phyloP scores from a whole-genome alignment of 2,329 filamentous ascomycete genomes.

The Beauveria sp. region DNA sequence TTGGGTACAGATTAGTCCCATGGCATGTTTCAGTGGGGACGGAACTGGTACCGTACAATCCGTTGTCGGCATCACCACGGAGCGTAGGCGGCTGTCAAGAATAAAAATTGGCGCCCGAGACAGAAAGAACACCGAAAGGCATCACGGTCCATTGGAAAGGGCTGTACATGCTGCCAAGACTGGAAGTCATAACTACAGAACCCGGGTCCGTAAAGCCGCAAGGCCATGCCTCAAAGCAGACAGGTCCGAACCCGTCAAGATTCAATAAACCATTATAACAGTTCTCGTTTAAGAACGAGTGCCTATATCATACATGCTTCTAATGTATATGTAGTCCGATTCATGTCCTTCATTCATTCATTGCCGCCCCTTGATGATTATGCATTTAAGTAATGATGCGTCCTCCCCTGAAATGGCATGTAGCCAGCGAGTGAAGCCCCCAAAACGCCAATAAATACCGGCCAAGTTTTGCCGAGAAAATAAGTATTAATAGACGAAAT shows the following conservation, averaged over 20 bases:
- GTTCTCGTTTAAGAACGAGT: background rate
- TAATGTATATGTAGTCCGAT: background rate
- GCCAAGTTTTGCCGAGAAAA: background rate
- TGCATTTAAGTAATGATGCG: background rate
- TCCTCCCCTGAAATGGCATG: background rate
- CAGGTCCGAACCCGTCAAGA: background rate
- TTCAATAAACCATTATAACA: background rate
- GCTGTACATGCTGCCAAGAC: background rate
- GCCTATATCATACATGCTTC: background rate
- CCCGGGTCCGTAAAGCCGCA: background rate
- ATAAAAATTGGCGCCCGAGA: background rate
- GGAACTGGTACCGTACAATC: background rate
- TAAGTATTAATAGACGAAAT: background rate
- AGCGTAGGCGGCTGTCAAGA: background rate
- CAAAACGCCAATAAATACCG: slow-evolving; percentile 4
- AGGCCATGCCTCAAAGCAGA: too few species aligned
- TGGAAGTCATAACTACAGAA: background rate
- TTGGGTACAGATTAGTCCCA: too few species aligned
- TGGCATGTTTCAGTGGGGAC: background rate
- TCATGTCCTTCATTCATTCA: background rate
- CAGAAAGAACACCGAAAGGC: background rate
- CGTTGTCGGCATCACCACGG: background rate
- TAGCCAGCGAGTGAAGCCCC: background rate
- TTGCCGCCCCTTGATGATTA: background rate
- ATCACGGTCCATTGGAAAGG: background rate